Evolutionary conservation across 2,329 filamentous ascomycete species (phyloP).

Genomic region (Beauveria pseudobassiana): DNA sequence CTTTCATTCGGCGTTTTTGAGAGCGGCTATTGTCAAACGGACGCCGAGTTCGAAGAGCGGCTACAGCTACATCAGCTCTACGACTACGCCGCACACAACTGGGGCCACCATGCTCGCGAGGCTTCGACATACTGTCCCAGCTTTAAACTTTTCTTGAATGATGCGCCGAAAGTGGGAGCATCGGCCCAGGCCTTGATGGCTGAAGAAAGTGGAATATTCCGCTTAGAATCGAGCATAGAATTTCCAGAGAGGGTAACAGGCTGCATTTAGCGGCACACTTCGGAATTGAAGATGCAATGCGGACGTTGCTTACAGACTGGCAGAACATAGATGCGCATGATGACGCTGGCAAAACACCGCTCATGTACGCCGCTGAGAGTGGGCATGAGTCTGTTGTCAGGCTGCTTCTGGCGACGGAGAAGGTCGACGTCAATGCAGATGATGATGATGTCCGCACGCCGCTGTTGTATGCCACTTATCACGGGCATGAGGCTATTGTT

Average conservation of each 20-base stretch:
- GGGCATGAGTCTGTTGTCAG: background rate
- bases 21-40: background rate
- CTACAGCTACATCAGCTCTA: constrained; percentile 6
- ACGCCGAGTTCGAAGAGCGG: background rate
- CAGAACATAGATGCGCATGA: background rate
- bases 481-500: background rate
- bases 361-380: background rate
- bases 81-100: constrained; percentile 9
- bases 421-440: background rate
- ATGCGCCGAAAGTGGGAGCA: background rate
- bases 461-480: background rate
- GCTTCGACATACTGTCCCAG: background rate
- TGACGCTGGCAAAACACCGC: background rate
- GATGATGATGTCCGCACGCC: background rate
- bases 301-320: background rate
- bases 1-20: background rate
- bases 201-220: too few relatives aligned
- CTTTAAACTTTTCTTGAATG: fast-evolving
- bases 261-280: background rate
- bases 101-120: constrained; percentile 12
- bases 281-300: background rate
- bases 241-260: background rate
- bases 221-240: background rate
- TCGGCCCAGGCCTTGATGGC: background rate
- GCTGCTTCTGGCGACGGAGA: background rate